A percentile compares a stretch with the other conserved stretches of the same genome.
Evolutionary conservation across 345 rosid species (phyloP).

Genomic region (Populus euphratica): DNA sequence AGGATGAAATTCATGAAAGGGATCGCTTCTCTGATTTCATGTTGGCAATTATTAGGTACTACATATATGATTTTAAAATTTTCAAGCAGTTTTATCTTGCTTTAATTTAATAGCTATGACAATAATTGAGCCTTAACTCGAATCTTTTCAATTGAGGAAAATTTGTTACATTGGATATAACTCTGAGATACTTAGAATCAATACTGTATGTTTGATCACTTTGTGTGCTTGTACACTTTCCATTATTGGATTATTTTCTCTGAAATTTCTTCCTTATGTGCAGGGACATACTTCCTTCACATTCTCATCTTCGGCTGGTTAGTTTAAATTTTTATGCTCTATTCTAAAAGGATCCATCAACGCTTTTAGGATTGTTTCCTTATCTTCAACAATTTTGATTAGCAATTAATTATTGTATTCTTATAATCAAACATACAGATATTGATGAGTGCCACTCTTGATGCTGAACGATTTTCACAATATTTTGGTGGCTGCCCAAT

Average conservation of each 20-base stretch:
- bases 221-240: not conserved
- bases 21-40: slow-evolving; percentile 93
- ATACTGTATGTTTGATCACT: not conserved
- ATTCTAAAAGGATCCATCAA: not conserved
- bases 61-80: not conserved
- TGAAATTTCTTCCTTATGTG: slow-evolving; percentile 29
- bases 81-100: slow-evolving; percentile 6
- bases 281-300: slow-evolving; percentile 85
- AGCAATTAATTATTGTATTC: slow-evolving; percentile 5
- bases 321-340: slow-evolving; percentile 29
- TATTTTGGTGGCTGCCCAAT: slow-evolving; percentile 97
- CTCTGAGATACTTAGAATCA: not conserved
- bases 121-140: not conserved
- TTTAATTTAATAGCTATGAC: not conserved
- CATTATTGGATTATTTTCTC: slow-evolving; percentile 7
- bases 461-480: slow-evolving; percentile 79
- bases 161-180: too few species aligned
- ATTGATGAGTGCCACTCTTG: slow-evolving; percentile 95
- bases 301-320: slow-evolving; percentile 89
- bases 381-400: not conserved
- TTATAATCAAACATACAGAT: slow-evolving; percentile 41
- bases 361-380: not conserved
- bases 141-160: not conserved
- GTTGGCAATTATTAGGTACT: slow-evolving; percentile 54
- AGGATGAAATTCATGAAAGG: slow-evolving; percentile 99